Evolutionary conservation across 805 yeast species (phyloP), one percentile per base, ranked within the genome.

Genomic region (Pichia membranifaciens): DNA sequence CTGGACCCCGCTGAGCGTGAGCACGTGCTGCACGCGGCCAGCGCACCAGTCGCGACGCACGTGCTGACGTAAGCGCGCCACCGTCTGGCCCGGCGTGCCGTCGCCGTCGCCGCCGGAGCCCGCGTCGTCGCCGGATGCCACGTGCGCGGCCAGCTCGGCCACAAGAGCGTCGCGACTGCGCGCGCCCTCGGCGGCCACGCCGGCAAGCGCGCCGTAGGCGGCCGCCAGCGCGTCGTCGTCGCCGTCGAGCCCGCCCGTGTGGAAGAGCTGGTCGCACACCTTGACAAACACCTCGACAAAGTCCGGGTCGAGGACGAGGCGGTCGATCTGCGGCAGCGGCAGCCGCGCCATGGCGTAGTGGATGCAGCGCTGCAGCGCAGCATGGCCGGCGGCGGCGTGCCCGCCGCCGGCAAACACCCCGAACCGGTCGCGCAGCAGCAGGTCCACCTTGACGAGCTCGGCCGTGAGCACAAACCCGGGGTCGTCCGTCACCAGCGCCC

Each of bases 371-470:
- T n/a, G n/a, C n/a, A n/a, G n/a, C n/a, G n/a, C n/a, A n/a, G n/a
- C n/a, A n/a, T n/a, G n/a, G n/a, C n/a, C n/a, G n/a, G n/a, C n/a
- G n/a, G n/a, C n/a, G n/a, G n/a, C n/a, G n/a, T 21, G 8, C 23
- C 7, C 20, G 21, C 12, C 36, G 36, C 29, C 37, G 15, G 29
- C 22, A n/a, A 13, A 43, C 23, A 31, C 4, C 13, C 43, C 41
- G 28, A 23, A 44, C 20, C 35, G 18, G 21, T 44, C 43, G 6
- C n/a, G 28, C 4, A 44, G 16, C 12, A 44, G 15, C 35, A 44
- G 35, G 16, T 50, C 54, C 9, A 57, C 43, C 4, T 37, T 43
- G 4, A 52, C 29, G 3, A 29, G 21, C 20, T 48, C 46, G 22
- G 36, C 12, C 15, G n/a, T 18, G 8, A 41, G 5, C 21, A 31